Conservation (phyloP, 352 stramenopile genomes). For the Pythium sukuiense region DNA sequence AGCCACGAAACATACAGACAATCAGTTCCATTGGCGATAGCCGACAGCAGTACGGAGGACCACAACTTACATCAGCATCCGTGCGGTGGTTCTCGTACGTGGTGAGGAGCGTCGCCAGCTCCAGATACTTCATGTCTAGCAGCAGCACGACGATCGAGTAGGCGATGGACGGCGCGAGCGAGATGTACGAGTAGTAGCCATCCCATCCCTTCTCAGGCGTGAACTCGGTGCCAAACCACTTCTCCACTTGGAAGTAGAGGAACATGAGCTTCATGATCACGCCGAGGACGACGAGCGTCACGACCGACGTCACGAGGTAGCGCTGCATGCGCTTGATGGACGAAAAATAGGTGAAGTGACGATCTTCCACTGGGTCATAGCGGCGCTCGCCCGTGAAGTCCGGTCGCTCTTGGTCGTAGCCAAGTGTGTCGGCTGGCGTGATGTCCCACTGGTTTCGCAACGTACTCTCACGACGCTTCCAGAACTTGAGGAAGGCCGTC, state of each 20-base stretch:
- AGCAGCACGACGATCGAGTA: slow-evolving; percentile 80
- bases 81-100: slow-evolving; percentile 93
- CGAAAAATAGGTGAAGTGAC: slow-evolving; percentile 82
- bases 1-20: too few relatives aligned
- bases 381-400: slow-evolving; percentile 73
- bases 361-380: slow-evolving; percentile 80
- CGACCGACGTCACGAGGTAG: slow-evolving; percentile 69
- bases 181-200: slow-evolving; percentile 67
- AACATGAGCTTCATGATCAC: slow-evolving; percentile 79
- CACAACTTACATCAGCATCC: slow-evolving; percentile 67
- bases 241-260: slow-evolving; percentile 77
- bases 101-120: slow-evolving; percentile 91
- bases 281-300: slow-evolving; percentile 67
- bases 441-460: slow-evolving; percentile 89
- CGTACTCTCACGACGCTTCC: slow-evolving; percentile 87
- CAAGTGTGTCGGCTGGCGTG: slow-evolving; percentile 35
- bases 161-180: slow-evolving; percentile 60
- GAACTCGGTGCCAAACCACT: slow-evolving; percentile 63
- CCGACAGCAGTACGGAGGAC: background rate
- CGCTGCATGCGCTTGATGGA: slow-evolving; percentile 75
- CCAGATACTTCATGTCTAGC: slow-evolving; percentile 86
- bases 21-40: too few relatives aligned
- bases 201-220: slow-evolving; percentile 63
- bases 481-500: slow-evolving; percentile 89
- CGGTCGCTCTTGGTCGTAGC: slow-evolving; percentile 52